These are phyloP conservation scores for Hydrangea macrophylla DNA, from an alignment of 148 eudicot species.

Conservation along the genomic window DNA sequence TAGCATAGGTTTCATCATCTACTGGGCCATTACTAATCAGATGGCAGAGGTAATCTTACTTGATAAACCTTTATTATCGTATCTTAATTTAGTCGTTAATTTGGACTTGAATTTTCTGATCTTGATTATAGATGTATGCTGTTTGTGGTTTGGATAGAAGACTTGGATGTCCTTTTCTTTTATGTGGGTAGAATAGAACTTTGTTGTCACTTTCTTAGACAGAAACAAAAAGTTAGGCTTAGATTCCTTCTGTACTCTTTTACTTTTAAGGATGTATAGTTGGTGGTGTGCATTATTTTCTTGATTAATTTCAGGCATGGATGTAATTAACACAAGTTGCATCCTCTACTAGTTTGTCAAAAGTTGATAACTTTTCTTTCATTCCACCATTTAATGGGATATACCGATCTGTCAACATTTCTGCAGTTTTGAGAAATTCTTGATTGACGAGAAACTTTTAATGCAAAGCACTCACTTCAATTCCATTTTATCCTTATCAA, in stretches of 20 bases:
- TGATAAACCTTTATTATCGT: not conserved
- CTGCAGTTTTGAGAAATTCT: not conserved
- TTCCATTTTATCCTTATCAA: not conserved
- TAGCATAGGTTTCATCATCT: slow-evolving; percentile 47
- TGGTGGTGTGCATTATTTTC: not conserved
- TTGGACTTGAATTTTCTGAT: not conserved
- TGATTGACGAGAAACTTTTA: not conserved
- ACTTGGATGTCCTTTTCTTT: not conserved
- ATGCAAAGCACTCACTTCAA: not conserved
- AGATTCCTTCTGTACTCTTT: not conserved
- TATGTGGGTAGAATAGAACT: not conserved
- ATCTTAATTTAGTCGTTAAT: not conserved
- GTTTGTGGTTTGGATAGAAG: not conserved
- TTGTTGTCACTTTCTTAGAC: not conserved
- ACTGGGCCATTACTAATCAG: slow-evolving; percentile 37
- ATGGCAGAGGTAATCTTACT: slow-evolving; percentile 30
- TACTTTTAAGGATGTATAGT: not conserved
- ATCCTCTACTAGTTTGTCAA: not conserved
- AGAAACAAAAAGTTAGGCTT: not conserved
- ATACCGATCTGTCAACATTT: too few species aligned
- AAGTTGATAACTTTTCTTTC: not conserved
- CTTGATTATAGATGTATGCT: not conserved
- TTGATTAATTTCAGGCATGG: not conserved
- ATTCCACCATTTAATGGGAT: not conserved
- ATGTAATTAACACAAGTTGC: not conserved